These are phyloP conservation scores for Haberlea rhodopensis DNA, from an alignment of 257 asterid genomes.

Conservation along the genomic window DNA sequence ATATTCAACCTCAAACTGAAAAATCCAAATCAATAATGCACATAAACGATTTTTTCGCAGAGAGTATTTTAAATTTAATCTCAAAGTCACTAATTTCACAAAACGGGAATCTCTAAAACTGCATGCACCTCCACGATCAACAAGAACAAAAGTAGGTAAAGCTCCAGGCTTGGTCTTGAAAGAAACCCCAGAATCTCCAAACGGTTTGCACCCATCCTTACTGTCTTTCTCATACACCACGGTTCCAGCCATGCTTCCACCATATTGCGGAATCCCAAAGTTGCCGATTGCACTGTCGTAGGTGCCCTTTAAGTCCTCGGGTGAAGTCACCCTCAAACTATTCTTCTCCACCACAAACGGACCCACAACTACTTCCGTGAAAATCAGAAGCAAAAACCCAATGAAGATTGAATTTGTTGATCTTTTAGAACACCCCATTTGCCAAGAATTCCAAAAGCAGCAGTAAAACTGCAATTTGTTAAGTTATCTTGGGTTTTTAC, in stretches of 20 bases:
- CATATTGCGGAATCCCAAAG: conserved; percentile 92
- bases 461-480: conserved; percentile 10
- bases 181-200: conserved; percentile 60
- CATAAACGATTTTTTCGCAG: background rate
- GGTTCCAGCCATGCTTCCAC: conserved; percentile 89
- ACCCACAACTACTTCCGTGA: conserved; percentile 47
- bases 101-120: background rate
- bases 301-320: conserved; percentile 71
- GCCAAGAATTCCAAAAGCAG: conserved; percentile 21
- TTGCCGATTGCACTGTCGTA: conserved; percentile 88
- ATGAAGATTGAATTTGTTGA: conserved; percentile 46
- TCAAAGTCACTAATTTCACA: conserved; percentile 1
- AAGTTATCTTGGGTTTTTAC: background rate
- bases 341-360: conserved; percentile 92
- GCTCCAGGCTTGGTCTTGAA: conserved; percentile 79
- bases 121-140: conserved; percentile 87
- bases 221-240: conserved; percentile 69
- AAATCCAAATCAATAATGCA: background rate
- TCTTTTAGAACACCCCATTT: conserved; percentile 51
- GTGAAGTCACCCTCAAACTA: conserved; percentile 82
- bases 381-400: conserved; percentile 40
- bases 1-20: background rate
- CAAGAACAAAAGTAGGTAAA: conserved; percentile 73
- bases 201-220: conserved; percentile 65
- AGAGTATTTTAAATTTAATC: conserved; percentile 5